These are phyloP conservation scores for Didymella pinodella DNA, from an alignment of 2,329 filamentous ascomycete species.

Conservation along the genomic window DNA sequence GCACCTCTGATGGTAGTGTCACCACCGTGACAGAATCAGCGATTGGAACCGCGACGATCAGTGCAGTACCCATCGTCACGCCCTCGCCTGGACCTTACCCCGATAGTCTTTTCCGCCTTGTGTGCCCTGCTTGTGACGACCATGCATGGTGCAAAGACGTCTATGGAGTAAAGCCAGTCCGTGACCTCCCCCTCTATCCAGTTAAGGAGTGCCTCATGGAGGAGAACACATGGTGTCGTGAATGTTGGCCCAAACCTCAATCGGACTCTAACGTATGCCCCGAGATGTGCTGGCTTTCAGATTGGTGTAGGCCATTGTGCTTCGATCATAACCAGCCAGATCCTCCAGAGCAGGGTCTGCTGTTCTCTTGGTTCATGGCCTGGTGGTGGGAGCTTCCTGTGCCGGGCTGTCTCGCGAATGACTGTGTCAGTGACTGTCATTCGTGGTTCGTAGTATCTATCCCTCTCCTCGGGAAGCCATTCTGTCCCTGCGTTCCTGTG, in stretches of 20 bases:
- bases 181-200: neutral
- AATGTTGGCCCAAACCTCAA: constrained; percentile 5
- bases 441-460: constrained; percentile 17
- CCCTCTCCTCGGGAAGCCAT: constrained; percentile 17
- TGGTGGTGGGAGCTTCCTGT: constrained; percentile 22
- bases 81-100: neutral
- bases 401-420: constrained; percentile 20
- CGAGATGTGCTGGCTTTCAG: constrained; percentile 18
- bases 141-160: neutral
- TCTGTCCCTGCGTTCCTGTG: constrained; percentile 23
- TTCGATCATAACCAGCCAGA: neutral
- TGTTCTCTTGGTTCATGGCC: constrained; percentile 10
- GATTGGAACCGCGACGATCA: neutral
- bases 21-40: neutral
- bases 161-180: neutral
- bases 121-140: neutral
- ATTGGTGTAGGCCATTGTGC: constrained; percentile 19
- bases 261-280: neutral
- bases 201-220: neutral
- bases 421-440: constrained; percentile 21
- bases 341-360: neutral
- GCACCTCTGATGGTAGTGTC: neutral
- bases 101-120: neutral
- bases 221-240: neutral
- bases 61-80: neutral